phyloP scores from a whole-genome alignment of 1,139 yeast species.

The Trichomonascaceae sp. region DNA sequence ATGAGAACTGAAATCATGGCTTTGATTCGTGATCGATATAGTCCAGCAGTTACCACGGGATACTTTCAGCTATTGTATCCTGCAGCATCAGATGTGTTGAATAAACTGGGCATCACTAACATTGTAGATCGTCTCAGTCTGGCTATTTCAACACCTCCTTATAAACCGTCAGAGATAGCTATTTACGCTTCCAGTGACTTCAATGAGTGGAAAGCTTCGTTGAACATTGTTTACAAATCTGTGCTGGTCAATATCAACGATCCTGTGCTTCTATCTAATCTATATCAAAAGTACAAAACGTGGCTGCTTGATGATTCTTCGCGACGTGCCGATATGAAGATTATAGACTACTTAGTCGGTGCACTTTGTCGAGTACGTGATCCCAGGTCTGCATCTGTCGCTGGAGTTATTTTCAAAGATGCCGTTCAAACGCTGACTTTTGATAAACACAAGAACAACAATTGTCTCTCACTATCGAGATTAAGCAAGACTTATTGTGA shows the following conservation, averaged over 20 bases:
- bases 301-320: conserved; percentile 7
- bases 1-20: conserved; percentile 21
- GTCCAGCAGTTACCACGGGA: conserved; percentile 17
- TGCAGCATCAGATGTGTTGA: conserved; percentile 4
- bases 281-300: conserved; percentile 19
- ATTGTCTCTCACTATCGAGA: conserved; percentile 4
- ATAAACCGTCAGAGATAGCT: conserved; percentile 1
- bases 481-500: conserved; percentile 7
- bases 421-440: conserved; percentile 18
- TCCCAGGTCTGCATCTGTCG: conserved; percentile 16
- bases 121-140: conserved; percentile 4
- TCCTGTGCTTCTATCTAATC: conserved; percentile 5
- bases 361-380: conserved; percentile 19
- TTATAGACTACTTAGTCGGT: conserved; percentile 24
- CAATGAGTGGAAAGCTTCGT: conserved; percentile 5
- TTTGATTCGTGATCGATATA: conserved; percentile 19
- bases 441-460: not conserved
- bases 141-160: not conserved
- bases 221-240: conserved; percentile 23
- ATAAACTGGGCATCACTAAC: conserved; percentile 11
- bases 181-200: not conserved
- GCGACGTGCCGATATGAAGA: conserved; percentile 12
- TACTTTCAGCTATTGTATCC: conserved; percentile 18
- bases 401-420: conserved; percentile 19
- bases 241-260: conserved; percentile 21